phyloP scores from a whole-genome alignment of 306 rosid species.

The Prunus salicina region DNA sequence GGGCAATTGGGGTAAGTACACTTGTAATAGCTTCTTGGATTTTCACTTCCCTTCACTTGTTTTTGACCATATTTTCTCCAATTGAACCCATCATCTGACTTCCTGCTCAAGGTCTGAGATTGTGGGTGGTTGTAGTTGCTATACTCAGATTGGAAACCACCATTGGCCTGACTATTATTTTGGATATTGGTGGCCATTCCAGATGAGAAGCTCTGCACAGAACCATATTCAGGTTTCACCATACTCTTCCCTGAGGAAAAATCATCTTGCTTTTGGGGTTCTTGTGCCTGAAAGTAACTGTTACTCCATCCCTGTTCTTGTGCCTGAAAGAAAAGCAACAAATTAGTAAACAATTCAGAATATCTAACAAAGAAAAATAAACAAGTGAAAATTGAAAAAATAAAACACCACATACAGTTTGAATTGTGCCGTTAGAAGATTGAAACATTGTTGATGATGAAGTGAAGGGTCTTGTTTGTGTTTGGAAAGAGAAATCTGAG shows the following conservation, averaged over 20 bases:
- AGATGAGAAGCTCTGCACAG: constrained; percentile 44
- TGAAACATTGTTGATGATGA: constrained; percentile 44
- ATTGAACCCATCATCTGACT: constrained; percentile 90
- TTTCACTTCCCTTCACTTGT: constrained; percentile 96
- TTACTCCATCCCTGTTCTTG: constrained; percentile 17
- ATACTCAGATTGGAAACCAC: constrained; percentile 41
- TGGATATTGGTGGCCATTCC: constrained; percentile 42
- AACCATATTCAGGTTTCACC: constrained; percentile 51
- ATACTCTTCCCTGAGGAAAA: constrained; percentile 39
- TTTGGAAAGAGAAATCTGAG: constrained; percentile 61
- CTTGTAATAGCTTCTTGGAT: constrained; percentile 94
- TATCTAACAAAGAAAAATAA: too few relatives aligned
- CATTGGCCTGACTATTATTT: constrained; percentile 25
- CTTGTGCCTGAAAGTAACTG: constrained; percentile 4
- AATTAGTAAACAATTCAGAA: background rate
- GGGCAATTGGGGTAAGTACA: constrained; percentile 92
- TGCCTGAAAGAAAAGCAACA: constrained; percentile 9
- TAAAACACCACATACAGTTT: constrained; percentile 37
- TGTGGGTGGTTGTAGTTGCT: constrained; percentile 39
- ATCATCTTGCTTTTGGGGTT: constrained; percentile 41
- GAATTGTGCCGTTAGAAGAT: constrained; percentile 43
- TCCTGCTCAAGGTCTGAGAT: constrained; percentile 51
- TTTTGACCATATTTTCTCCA: constrained; percentile 99
- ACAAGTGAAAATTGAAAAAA: background rate
- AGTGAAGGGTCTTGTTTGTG: constrained; percentile 47